Evolutionary conservation across 257 asterid genomes (phyloP), one percentile per base, ranked within the genome.

Genomic region (Ajuga chamaepitys): DNA sequence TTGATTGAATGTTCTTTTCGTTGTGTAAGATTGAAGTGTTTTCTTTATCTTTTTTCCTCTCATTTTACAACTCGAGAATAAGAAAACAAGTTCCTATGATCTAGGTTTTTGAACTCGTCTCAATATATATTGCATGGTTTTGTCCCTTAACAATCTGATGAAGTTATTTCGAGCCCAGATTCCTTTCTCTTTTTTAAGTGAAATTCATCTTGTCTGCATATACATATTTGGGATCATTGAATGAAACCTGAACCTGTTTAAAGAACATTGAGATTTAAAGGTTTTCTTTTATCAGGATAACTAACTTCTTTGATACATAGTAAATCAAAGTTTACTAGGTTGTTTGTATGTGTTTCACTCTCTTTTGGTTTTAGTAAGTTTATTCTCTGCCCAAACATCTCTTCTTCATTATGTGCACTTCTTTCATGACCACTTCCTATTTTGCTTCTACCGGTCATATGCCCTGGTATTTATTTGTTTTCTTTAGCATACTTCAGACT

Each of bases 61-160:
- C 37, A 30, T 30, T 30, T 30, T 30, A 8, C 17, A 3, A 21
- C 66, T 54, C 34, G 38, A 22, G 24, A 34, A 28, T 38, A 5
- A 6, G 24, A 57, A 26, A 11, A 21, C 37, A 45, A 46, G 10
- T 42, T 35, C 34, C 34, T 28, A 16, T 54, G 77, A 74, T 74
- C 63, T 64, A 46, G 66, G 63, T 60, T 56, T 40, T 12, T 55
- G 46, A 18, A 50, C 42, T 56, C 38, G 34, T 50, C 7, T 25
- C 10, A 3, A 16, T 64, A 14, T 28, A 38, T 46, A 20, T 54
- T 52, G 46, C 41, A 22, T 47, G n/a, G n/a, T 3, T 10, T 18
- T 54, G 47, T 40, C 2, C n/a, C 50, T 46, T 47, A 16, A 18
- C 53, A 45, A 20, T 38, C 74, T 42, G 37, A 20, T 24, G 24